Conservation (phyloP, 1,139 yeast genomes). For the Eremothecium sinecaudum region DNA sequence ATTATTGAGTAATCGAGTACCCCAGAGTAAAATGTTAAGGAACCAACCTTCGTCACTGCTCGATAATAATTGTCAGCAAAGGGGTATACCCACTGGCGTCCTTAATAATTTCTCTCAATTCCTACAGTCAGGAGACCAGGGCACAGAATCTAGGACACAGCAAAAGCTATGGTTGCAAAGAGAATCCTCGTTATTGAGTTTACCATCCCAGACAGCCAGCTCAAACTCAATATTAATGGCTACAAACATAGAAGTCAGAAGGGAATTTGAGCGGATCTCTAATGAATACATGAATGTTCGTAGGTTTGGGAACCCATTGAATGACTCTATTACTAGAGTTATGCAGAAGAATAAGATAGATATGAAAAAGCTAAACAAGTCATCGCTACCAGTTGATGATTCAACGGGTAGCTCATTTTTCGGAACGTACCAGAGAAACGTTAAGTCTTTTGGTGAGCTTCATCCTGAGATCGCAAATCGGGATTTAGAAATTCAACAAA, state of each 20-base stretch:
- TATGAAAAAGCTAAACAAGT: conserved; percentile 10
- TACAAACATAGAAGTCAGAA: conserved; percentile 52
- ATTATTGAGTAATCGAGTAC: conserved; percentile 11
- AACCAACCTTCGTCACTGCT: conserved; percentile 5
- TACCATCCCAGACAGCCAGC: conserved; percentile 31
- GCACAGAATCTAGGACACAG: conserved; percentile 64
- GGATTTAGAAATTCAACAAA: conserved; percentile 21
- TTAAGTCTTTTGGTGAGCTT: conserved; percentile 17
- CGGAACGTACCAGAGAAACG: conserved; percentile 6
- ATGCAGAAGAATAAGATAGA: conserved; percentile 15
- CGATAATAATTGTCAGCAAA: not conserved
- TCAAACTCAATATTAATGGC: conserved; percentile 34
- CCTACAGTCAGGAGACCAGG: conserved; percentile 31
- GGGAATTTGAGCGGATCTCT: conserved; percentile 68
- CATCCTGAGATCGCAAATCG: conserved; percentile 13
- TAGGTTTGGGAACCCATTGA: conserved; percentile 59
- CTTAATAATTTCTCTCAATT: conserved; percentile 33
- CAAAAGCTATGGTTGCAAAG: conserved; percentile 77
- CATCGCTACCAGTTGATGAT: conserved; percentile 4
- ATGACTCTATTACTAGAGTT: conserved; percentile 48
- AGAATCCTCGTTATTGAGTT: conserved; percentile 59
- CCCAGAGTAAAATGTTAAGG: conserved; percentile 10
- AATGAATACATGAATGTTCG: conserved; percentile 65
- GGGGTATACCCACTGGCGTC: not conserved
- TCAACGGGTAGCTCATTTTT: conserved; percentile 6